phyloP scores from a whole-genome alignment of 2,329 filamentous ascomycete species.

The Plenodomus biglobosus region DNA sequence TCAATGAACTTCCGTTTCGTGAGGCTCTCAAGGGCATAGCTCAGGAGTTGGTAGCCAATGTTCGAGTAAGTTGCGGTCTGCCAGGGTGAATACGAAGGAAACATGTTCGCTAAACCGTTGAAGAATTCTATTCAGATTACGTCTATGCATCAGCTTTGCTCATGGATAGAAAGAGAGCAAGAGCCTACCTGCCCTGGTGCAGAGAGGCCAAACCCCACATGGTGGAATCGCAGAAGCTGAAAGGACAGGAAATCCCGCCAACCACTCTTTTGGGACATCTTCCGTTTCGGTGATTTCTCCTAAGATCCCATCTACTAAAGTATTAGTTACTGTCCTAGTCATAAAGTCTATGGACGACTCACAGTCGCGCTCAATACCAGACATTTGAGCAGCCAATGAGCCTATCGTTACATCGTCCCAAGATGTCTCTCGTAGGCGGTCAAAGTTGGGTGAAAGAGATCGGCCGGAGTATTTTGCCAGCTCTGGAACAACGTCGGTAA shows the following conservation, averaged over 20 bases:
- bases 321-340: conserved; percentile 39
- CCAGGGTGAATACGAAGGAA: conserved; percentile 38
- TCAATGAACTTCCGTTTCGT: conserved; percentile 41
- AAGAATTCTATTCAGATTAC: conserved; percentile 37
- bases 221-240: conserved; percentile 15
- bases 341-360: conserved; percentile 23
- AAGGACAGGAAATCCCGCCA: conserved; percentile 19
- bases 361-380: conserved; percentile 36
- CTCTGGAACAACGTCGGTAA: conserved; percentile 32
- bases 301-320: conserved; percentile 34
- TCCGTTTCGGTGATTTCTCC: conserved; percentile 26
- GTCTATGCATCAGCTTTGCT: neutral
- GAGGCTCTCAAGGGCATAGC: conserved; percentile 46
- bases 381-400: conserved; percentile 39
- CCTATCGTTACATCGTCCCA: conserved; percentile 43
- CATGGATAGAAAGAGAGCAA: fast-evolving
- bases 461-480: conserved; percentile 15
- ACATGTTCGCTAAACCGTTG: conserved; percentile 33
- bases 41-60: conserved; percentile 41
- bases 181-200: conserved; percentile 18
- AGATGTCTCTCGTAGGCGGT: conserved; percentile 23
- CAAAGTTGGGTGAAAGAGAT: conserved; percentile 14
- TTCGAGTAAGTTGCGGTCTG: conserved; percentile 43
- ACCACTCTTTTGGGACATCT: conserved; percentile 15
- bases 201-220: conserved; percentile 28